Base-by-base conservation (phyloP, 306 rosid genomes). In the Rosa chinensis region DNA sequence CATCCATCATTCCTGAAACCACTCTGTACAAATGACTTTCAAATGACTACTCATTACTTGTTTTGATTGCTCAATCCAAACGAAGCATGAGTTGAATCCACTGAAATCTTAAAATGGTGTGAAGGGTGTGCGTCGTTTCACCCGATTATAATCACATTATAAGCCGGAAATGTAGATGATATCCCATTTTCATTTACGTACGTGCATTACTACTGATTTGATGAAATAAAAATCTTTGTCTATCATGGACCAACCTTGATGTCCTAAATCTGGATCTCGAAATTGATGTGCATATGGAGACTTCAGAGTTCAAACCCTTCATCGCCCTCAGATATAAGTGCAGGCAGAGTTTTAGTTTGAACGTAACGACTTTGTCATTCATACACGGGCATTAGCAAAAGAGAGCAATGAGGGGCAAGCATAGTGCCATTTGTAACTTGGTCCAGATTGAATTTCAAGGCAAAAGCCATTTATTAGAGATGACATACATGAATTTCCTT, bases 201-300 rank as follows among this genome's bases (percentile, higher is more conserved):
- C 5, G 40, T 4, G 70, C 70, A 32, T 25, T 7, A 17, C 47
- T 66, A 17, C 23, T 37, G 8, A 39, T 66, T 23, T 40, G 32
- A 28, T 20, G 70, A 39, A 66, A 42, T n/a, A 5, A 8, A 3
- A 28, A 20, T 7, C 7, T 0, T 6, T 35, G 70, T 23, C 35
- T 63, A 17, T 66, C 23, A 66, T 40, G 6, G 28, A 13, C 45
- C 50, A 67, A 67, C 6, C 20, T 1, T 10, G 21, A 16, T 67
- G 72, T 5, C 42, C 32, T 42, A 67, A 67, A 39, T 67, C 72
- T 39, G 72, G 72, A 67, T 67, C 28, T 67, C 10, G 7, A 66
- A 1, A 42, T 35, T 66, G 18, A 66, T 37, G 23, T 66, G 23
- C 25, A 66, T 63, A 11, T 39, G 71, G 21, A 68, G 50, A 68